phyloP scores from a whole-genome alignment of 129 eudicot genomes.

The Centrapalus pauciflorus region DNA sequence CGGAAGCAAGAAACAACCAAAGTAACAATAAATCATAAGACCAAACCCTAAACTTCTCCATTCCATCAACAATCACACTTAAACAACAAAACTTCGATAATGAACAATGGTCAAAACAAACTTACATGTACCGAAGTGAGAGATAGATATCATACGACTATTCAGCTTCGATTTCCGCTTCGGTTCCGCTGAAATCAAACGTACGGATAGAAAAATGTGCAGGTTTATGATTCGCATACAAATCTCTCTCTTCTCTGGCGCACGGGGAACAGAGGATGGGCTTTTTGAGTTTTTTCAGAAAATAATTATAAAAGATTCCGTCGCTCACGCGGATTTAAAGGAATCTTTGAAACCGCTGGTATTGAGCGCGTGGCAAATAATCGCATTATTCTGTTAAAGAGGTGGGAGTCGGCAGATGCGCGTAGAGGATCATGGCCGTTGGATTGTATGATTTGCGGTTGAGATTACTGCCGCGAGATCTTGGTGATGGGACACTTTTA shows the following conservation, averaged over 20 bases:
- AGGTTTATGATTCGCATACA: conserved; percentile 2
- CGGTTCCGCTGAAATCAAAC: neutral
- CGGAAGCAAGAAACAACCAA: too few relatives aligned
- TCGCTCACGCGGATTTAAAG: conserved; percentile 16
- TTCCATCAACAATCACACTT: neutral
- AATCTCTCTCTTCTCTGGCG: neutral
- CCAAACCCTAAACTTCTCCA: neutral
- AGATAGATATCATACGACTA: neutral
- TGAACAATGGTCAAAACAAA: neutral
- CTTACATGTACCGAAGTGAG: neutral
- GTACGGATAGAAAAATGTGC: neutral
- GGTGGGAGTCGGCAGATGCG: conserved; percentile 12
- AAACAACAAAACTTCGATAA: neutral
- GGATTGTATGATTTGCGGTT: neutral
- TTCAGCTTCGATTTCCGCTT: neutral
- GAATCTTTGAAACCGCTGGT: conserved; percentile 11
- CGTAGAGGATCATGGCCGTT: conserved; percentile 13
- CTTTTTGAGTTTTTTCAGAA: neutral
- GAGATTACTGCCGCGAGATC: neutral
- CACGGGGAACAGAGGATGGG: conserved; percentile 6
- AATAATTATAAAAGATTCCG: neutral
- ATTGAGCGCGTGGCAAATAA: conserved; percentile 9
- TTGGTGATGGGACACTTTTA: neutral
- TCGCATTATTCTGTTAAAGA: neutral
- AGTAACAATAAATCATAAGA: neutral